A percentile compares a stretch with the other conserved stretches of the same genome.
These are phyloP conservation scores for Sugiyamaella boreocaroliniensis DNA, from an alignment of 805 yeast species.

Conservation along the genomic window DNA sequence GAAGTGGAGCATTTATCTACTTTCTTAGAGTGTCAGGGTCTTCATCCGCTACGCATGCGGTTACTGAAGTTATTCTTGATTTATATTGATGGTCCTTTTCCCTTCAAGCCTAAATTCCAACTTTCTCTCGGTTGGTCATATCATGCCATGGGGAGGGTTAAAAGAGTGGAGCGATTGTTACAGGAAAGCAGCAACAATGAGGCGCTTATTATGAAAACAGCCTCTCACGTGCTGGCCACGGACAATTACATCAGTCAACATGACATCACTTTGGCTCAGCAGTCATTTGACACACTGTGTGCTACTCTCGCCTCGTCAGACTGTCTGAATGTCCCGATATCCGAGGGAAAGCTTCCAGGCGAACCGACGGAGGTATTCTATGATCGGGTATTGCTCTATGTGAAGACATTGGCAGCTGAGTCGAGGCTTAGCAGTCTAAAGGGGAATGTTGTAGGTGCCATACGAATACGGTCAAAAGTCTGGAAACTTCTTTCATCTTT, in stretches of 20 bases:
- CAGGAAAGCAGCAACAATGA: not conserved
- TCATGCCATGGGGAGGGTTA: not conserved
- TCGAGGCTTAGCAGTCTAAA: not conserved
- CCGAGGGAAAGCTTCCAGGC: not conserved
- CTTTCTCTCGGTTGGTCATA: not conserved
- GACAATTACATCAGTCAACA: not conserved
- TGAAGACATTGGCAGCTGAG: not conserved
- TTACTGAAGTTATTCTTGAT: not conserved
- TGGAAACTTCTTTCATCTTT: not conserved
- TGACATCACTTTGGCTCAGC: not conserved
- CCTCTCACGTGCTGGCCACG: not conserved
- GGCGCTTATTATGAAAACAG: not conserved
- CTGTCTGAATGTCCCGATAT: not conserved
- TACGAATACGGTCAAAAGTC: not conserved
- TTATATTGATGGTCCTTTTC: too few relatives aligned
- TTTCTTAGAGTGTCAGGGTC: not conserved
- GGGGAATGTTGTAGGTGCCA: not conserved
- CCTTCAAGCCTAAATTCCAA: too few relatives aligned
- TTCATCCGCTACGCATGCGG: not conserved
- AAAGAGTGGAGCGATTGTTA: not conserved
- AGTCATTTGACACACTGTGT: not conserved
- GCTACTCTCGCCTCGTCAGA: not conserved
- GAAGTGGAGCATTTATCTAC: not conserved
- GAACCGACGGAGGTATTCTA: not conserved
- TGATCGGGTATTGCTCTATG: not conserved